Base-by-base conservation (phyloP, 345 rosid species). In the Zanthoxylum bungeanum region DNA sequence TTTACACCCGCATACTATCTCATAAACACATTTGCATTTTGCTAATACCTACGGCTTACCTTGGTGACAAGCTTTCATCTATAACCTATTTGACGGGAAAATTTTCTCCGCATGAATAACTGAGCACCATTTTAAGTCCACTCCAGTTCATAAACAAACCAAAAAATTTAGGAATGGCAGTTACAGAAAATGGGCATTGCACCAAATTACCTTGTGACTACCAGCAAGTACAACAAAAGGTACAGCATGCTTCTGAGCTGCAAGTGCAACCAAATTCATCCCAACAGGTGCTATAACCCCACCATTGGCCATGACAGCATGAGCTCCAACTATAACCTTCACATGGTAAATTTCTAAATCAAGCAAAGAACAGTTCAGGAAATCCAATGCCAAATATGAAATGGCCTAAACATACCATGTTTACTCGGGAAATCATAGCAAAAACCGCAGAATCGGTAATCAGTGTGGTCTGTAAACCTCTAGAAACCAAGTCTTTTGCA, bases 181-280 rank as follows among this genome's bases (percentile, higher is more conserved):
- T 50, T 68, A 5, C 33, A 21, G 27, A 64, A 11, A 60, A 60
- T 5, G 7, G 22, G n/a, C 33, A 21, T 17, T 27, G 31, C 62
- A 37, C 34, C 16, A 64, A 69, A 64, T 69, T 81, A 96, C 99
- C 97, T 96, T 96, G 85, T 96, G 99, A 81, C 94, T 87, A 36
- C 99, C 93, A 17, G 97, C 99, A 47, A 93, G 93, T 52, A 96
- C 98, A 64, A 96, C 99, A 71, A 96, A 96, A 64, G 99, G 99
- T 64, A 96, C 98, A 61, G 96, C 99, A 62, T 96, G 98, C 79
- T 87, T 96, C 85, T 93, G 79, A 63, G 98, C 98, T 61, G 98
- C 99, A 73, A 93, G 93, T 27, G 99, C 97, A 72, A 89, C 94
- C 98, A 93, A 91, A 84, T 96, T 96, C 84, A 96, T 78, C 60